Percentiles rank a stretch among this genome's conserved stretches.
phyloP scores from a whole-genome alignment of 768 basidiomycete genomes.

The Coprinopsis cinerea region DNA sequence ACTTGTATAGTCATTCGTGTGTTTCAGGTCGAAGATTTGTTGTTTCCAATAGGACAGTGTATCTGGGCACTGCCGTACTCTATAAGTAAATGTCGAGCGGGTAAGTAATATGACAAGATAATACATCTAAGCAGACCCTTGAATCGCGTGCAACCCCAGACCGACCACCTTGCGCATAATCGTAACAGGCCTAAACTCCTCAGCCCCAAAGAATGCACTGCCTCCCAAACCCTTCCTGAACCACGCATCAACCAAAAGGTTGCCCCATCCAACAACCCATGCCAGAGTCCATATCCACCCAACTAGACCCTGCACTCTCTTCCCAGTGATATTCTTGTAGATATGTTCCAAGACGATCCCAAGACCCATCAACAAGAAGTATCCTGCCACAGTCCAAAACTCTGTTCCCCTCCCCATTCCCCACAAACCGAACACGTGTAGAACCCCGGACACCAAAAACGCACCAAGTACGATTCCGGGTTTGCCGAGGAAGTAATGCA shows the following conservation, averaged over 20 bases:
- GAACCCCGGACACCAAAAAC: constrained; percentile 52
- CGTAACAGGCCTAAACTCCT: constrained; percentile 23
- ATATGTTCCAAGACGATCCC: constrained; percentile 44
- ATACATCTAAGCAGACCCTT: too few species aligned
- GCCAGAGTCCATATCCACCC: constrained; percentile 48
- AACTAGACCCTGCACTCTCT: constrained; percentile 37
- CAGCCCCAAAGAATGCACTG: constrained; percentile 34
- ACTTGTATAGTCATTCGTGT: too few species aligned
- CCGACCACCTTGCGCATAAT: too few species aligned
- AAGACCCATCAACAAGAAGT: constrained; percentile 53
- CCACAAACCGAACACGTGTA: constrained; percentile 56
- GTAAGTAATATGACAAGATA: too few species aligned
- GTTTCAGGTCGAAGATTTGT: too few species aligned
- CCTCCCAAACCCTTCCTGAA: constrained; percentile 35
- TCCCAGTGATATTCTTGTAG: constrained; percentile 41
- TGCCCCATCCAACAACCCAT: constrained; percentile 45
- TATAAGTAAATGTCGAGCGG: too few species aligned
- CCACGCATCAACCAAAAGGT: constrained; percentile 47
- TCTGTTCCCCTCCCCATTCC: constrained; percentile 53
- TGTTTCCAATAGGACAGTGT: too few species aligned
- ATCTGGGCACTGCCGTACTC: too few species aligned
- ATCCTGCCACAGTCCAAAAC: constrained; percentile 35
- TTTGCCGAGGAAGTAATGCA: constrained; percentile 39
- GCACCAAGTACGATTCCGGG: constrained; percentile 47
- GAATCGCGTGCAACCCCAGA: too few species aligned